These are phyloP conservation scores for Capsicum rhomboideum DNA, from an alignment of 257 asterid species.

Conservation along the genomic window DNA sequence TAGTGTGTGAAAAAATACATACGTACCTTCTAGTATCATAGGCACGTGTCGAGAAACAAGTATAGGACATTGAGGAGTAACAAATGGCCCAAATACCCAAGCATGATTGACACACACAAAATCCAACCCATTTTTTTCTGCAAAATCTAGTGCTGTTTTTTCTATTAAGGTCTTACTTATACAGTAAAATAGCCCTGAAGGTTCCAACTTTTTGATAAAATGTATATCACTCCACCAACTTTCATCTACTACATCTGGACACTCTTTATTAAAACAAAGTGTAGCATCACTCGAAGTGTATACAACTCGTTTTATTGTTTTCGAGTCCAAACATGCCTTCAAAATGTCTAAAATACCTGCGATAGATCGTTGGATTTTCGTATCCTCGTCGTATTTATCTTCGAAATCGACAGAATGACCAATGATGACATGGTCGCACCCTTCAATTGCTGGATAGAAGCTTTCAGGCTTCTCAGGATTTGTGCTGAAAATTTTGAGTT, in stretches of 20 bases:
- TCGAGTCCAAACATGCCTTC: conserved; percentile 19
- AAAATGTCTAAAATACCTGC: not conserved
- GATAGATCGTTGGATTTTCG: not conserved
- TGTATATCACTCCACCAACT: conserved; percentile 31
- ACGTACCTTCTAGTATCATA: not conserved
- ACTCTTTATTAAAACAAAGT: not conserved
- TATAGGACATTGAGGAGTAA: not conserved
- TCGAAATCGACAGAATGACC: not conserved
- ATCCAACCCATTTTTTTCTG: not conserved
- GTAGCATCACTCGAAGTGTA: conserved; percentile 31
- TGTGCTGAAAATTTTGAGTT: not conserved
- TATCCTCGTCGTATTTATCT: not conserved
- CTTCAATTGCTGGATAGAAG: not conserved
- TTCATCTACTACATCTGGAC: conserved; percentile 21
- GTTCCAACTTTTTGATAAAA: not conserved
- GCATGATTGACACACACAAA: not conserved
- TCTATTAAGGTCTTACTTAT: not conserved
- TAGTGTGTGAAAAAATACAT: not conserved
- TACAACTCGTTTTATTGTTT: conserved; percentile 36
- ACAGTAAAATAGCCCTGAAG: not conserved
- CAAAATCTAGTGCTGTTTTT: not conserved
- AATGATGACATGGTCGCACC: not conserved
- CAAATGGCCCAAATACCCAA: not conserved
- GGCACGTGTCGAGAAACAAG: not conserved
- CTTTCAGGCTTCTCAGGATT: not conserved